These are phyloP conservation scores for Irpex rosettiformis DNA, from an alignment of 1,284 basidiomycete genomes.

Conservation along the genomic window DNA sequence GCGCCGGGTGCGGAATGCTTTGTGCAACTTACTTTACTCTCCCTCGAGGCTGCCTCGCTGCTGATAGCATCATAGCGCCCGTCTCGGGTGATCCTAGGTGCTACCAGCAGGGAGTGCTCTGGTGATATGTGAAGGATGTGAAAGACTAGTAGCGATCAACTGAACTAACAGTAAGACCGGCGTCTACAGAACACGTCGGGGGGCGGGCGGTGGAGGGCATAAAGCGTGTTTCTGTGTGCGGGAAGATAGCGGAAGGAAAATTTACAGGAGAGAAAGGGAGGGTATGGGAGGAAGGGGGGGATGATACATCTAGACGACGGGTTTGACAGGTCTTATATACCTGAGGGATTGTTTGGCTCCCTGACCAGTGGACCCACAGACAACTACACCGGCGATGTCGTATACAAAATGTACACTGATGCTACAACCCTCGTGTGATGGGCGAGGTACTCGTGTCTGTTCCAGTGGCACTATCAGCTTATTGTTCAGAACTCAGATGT, in stretches of 20 bases:
- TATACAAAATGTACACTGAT: conserved; percentile 1
- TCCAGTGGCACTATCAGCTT: not conserved
- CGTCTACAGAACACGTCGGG: not conserved
- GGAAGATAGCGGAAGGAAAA: not conserved
- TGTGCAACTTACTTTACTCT: not conserved
- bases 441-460: not conserved
- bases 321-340: not conserved
- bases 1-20: not conserved
- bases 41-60: not conserved
- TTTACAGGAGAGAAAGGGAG: not conserved
- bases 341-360: conserved; percentile 4
- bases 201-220: not conserved
- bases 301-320: not conserved
- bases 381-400: conserved; percentile 3
- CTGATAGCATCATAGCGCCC: not conserved
- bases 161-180: not conserved
- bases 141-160: not conserved
- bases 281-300: not conserved
- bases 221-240: not conserved
- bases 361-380: conserved; percentile 9
- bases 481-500: not conserved
- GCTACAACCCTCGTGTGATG: not conserved
- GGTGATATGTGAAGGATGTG: not conserved
- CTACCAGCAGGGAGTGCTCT: not conserved
- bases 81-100: not conserved